Evolutionary conservation across 169 alveolate genomes (phyloP).

Genomic region (Plasmodium sp.): DNA sequence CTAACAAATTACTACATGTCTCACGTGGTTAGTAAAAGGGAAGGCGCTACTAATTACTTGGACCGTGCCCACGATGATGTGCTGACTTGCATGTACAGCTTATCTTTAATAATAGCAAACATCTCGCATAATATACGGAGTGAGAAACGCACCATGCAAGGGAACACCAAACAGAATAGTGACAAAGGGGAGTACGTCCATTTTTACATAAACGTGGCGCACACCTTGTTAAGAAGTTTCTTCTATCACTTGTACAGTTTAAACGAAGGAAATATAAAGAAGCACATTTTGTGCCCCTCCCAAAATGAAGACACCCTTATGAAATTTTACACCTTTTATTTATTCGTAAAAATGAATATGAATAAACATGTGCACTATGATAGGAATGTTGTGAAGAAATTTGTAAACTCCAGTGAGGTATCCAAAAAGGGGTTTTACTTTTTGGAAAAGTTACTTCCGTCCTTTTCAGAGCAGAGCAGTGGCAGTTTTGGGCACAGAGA

Average conservation of each 20-base stretch:
- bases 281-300: not conserved
- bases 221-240: slow-evolving; percentile 11
- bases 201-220: slow-evolving; percentile 23
- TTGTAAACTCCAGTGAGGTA: not conserved
- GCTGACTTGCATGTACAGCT: slow-evolving; percentile 50
- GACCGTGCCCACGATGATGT: slow-evolving; percentile 37
- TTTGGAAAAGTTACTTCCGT: slow-evolving; percentile 18
- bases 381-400: slow-evolving; percentile 6
- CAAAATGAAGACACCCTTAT: slow-evolving; percentile 27
- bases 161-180: not conserved
- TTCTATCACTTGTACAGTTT: slow-evolving; percentile 38
- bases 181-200: not conserved
- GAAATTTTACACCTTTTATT: slow-evolving; percentile 67
- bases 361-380: not conserved
- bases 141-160: not conserved
- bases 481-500: not conserved
- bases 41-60: not conserved
- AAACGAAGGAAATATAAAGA: slow-evolving; percentile 6
- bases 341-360: slow-evolving; percentile 38
- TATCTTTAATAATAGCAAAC: slow-evolving; percentile 39
- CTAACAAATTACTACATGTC: slow-evolving; percentile 27
- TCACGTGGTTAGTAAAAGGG: not conserved
- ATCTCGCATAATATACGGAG: slow-evolving; percentile 9
- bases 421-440: slow-evolving; percentile 28
- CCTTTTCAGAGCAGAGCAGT: not conserved